Evolutionary conservation across 2,329 filamentous ascomycete species (phyloP).

Genomic region (Paecilomyces variotii): DNA sequence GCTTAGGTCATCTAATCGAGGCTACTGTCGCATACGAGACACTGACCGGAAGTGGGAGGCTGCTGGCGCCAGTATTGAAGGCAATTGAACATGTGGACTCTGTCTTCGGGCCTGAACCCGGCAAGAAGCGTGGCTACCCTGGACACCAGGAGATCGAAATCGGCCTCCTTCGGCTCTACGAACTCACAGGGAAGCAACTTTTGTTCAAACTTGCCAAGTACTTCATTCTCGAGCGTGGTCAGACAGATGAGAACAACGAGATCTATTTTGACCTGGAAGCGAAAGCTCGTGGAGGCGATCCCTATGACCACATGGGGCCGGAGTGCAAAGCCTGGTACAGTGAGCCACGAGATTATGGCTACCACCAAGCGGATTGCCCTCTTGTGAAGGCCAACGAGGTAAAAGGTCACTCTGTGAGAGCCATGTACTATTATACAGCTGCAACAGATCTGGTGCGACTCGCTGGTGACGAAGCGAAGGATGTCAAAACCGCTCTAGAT

Average conservation of each 20-base stretch:
- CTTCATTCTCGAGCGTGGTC: conserved; percentile 51
- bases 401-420: conserved; percentile 53
- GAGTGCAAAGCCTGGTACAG: conserved; percentile 41
- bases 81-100: conserved; percentile 47
- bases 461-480: conserved; percentile 9
- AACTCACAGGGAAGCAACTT: conserved; percentile 29
- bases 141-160: conserved; percentile 52
- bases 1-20: conserved; percentile 51
- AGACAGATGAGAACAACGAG: conserved; percentile 36
- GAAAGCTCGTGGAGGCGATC: background rate
- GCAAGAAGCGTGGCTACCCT: conserved; percentile 51
- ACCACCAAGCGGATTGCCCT: conserved; percentile 50
- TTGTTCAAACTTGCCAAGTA: conserved; percentile 45
- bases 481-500: conserved; percentile 33
- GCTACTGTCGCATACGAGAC: conserved; percentile 49
- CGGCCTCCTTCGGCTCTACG: conserved; percentile 39
- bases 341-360: conserved; percentile 28
- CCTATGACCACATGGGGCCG: conserved; percentile 15
- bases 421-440: conserved; percentile 52
- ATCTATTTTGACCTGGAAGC: conserved; percentile 49
- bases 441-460: conserved; percentile 48
- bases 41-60: conserved; percentile 43
- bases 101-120: conserved; percentile 44
- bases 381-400: conserved; percentile 47
- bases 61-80: conserved; percentile 46